Evolutionary conservation across 495 filamentous ascomycete species (phyloP).

Genomic region (Hyaloscypha variabilis): DNA sequence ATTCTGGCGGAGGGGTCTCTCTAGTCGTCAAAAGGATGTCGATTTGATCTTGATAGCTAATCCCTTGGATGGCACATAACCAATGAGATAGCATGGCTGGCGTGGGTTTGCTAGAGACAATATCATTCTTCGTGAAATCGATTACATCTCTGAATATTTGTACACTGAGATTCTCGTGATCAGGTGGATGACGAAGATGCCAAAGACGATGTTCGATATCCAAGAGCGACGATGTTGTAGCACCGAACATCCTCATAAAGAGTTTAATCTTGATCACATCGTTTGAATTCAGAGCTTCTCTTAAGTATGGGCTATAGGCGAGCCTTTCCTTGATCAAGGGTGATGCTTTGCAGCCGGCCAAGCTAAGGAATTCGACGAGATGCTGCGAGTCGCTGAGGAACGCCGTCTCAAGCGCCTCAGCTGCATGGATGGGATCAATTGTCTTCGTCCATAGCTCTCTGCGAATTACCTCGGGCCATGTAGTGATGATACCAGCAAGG

Average conservation of each 20-base stretch:
- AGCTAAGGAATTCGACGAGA: background rate
- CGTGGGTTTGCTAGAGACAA: background rate
- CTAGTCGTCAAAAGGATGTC: background rate
- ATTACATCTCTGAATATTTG: background rate
- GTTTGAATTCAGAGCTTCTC: background rate
- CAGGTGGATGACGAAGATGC: background rate
- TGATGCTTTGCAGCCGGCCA: background rate
- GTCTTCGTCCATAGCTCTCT: background rate
- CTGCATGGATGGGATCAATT: background rate
- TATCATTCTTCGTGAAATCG: background rate
- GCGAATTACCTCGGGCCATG: background rate
- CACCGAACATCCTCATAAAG: background rate
- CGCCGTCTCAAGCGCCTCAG: background rate
- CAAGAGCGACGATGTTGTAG: background rate
- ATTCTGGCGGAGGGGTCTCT: background rate
- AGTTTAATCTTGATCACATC: background rate
- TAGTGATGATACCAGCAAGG: background rate
- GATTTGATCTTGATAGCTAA: background rate
- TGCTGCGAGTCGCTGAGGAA: background rate
- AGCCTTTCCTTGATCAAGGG: background rate
- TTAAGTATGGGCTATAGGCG: background rate
- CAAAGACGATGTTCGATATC: background rate
- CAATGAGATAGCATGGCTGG: background rate
- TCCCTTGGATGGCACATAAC: background rate
- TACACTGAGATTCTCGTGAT: too few species aligned